These are phyloP conservation scores for Metschnikowia similis DNA, from an alignment of 805 yeast genomes.

Conservation along the genomic window DNA sequence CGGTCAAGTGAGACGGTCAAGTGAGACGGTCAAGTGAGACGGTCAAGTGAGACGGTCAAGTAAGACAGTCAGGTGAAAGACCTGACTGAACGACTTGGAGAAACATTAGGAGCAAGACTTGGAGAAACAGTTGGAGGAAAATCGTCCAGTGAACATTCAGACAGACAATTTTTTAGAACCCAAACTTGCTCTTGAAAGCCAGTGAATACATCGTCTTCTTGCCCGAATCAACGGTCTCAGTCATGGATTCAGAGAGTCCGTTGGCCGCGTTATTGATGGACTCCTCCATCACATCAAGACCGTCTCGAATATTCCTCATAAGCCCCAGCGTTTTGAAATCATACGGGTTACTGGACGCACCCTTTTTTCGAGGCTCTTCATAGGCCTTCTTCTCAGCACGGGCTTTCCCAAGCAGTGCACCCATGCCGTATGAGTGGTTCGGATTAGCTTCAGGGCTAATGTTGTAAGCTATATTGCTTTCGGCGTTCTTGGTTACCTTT, in stretches of 20 bases:
- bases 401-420: slow-evolving; percentile 10
- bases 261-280: slow-evolving; percentile 55
- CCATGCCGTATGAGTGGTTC: slow-evolving; percentile 27
- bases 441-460: slow-evolving; percentile 44
- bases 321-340: slow-evolving; percentile 37
- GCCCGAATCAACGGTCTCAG: slow-evolving; percentile 46
- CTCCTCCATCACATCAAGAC: slow-evolving; percentile 52
- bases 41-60: not conserved
- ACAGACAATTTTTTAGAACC: slow-evolving; percentile 28
- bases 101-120: too few relatives aligned
- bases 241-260: slow-evolving; percentile 49
- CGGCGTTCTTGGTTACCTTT: slow-evolving; percentile 54
- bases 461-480: slow-evolving; percentile 50
- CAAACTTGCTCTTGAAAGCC: slow-evolving; percentile 51
- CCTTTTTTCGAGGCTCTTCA: slow-evolving; percentile 44
- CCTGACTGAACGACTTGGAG: too few relatives aligned
- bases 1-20: too few relatives aligned
- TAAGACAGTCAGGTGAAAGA: too few relatives aligned
- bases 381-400: slow-evolving; percentile 25
- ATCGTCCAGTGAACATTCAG: too few relatives aligned
- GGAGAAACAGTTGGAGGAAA: too few relatives aligned
- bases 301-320: slow-evolving; percentile 46
- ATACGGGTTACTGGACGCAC: slow-evolving; percentile 23
- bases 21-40: not conserved
- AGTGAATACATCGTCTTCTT: slow-evolving; percentile 49